Conservation (phyloP, 768 basidiomycete species). For the Lactarius hengduanensis region DNA sequence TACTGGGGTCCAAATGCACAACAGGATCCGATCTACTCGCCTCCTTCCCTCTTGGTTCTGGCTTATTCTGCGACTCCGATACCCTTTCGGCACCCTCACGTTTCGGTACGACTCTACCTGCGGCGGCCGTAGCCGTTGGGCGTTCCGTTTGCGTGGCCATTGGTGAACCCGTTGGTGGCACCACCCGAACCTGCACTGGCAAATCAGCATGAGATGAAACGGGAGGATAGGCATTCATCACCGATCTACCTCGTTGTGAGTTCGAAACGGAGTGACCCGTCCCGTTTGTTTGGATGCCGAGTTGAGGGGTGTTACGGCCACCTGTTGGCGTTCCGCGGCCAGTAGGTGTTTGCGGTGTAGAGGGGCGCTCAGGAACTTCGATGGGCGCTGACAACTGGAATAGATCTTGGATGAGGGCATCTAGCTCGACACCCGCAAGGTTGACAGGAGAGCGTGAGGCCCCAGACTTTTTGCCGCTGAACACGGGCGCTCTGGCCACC, state of each 20-base stretch:
- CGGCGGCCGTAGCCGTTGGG: constrained; percentile 15
- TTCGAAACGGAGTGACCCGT: constrained; percentile 14
- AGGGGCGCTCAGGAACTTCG: constrained; percentile 8
- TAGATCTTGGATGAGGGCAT: constrained; percentile 23
- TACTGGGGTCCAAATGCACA: constrained; percentile 22
- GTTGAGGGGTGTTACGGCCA: constrained; percentile 23
- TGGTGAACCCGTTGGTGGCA: constrained; percentile 17
- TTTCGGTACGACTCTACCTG: constrained; percentile 7
- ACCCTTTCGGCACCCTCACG: constrained; percentile 5
- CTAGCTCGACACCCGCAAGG: constrained; percentile 17
- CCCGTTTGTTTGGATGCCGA: constrained; percentile 16
- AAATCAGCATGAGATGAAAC: constrained; percentile 28
- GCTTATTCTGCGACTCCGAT: neutral
- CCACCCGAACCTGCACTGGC: constrained; percentile 17
- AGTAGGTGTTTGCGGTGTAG: constrained; percentile 17
- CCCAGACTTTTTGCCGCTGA: constrained; percentile 8
- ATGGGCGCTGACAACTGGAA: constrained; percentile 19
- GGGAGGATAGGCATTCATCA: constrained; percentile 27
- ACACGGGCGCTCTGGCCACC: constrained; percentile 19
- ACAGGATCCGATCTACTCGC: constrained; percentile 28
- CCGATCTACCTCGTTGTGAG: constrained; percentile 30
- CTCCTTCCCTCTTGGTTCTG: constrained; percentile 20
- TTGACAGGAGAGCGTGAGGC: neutral
- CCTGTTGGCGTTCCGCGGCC: constrained; percentile 21
- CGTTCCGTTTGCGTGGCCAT: constrained; percentile 19